phyloP scores from a whole-genome alignment of 169 alveolate genomes.

The Plasmodium sp. region DNA sequence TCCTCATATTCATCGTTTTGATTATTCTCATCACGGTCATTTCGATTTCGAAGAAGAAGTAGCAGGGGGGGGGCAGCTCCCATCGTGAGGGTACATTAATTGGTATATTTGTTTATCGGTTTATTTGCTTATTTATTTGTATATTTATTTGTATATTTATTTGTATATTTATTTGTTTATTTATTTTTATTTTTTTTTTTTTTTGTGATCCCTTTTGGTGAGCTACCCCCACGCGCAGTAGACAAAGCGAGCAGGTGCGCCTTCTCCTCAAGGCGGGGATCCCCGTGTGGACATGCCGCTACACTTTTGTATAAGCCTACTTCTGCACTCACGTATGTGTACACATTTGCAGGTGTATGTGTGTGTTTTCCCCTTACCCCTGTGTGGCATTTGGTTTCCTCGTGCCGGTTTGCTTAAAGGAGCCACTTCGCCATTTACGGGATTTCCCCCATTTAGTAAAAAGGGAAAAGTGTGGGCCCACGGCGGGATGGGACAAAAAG shows the following conservation, averaged over 20 bases:
- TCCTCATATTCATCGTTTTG: conserved; percentile 38
- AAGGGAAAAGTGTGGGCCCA: background rate
- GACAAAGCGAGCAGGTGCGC: background rate
- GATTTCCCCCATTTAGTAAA: background rate
- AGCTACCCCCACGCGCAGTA: background rate
- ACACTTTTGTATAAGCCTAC: background rate
- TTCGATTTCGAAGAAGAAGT: conserved; percentile 19
- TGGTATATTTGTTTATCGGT: background rate
- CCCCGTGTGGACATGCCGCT: background rate
- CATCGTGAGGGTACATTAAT: too few relatives aligned
- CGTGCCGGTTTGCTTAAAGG: background rate
- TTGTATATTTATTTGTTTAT: background rate
- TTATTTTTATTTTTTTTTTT: background rate
- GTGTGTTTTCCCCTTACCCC: background rate
- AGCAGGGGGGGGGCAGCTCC: too few relatives aligned
- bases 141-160: background rate
- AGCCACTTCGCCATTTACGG: background rate
- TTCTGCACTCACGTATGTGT: background rate
- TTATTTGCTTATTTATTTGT: background rate
- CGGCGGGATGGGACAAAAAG: background rate
- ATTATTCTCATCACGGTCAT: conserved; percentile 28
- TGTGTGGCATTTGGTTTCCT: background rate
- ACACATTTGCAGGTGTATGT: background rate
- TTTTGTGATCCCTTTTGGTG: background rate
- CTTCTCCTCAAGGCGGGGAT: background rate